These are phyloP conservation scores for Blastobotrys indianensis DNA, from an alignment of 1,139 yeast species.

Conservation along the genomic window DNA sequence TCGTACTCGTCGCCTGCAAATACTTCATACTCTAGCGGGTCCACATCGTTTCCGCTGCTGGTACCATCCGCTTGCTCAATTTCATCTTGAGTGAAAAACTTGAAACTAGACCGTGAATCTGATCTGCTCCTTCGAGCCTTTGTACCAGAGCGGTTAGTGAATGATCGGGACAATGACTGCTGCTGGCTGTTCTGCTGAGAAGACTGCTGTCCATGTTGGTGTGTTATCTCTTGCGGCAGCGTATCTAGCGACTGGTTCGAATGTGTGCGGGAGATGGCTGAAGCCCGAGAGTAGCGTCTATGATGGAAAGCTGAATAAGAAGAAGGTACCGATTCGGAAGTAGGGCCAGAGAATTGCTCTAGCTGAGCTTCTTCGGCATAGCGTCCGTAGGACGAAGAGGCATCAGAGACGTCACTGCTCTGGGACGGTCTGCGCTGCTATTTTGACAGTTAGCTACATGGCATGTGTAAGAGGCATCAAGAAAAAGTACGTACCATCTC, in stretches of 20 bases:
- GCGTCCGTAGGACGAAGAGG: constrained; percentile 11
- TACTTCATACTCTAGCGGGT: constrained; percentile 39
- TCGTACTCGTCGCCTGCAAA: constrained; percentile 26
- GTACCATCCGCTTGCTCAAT: constrained; percentile 80
- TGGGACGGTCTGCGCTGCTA: constrained; percentile 10
- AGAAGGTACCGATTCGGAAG: constrained; percentile 82
- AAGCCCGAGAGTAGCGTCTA: constrained; percentile 35
- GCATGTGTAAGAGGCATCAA: too few relatives aligned
- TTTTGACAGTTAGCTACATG: too few relatives aligned
- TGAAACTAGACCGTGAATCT: constrained; percentile 42
- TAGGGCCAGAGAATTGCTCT: constrained; percentile 88
- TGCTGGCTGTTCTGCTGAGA: constrained; percentile 2
- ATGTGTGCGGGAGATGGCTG: constrained; percentile 20
- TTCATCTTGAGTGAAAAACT: constrained; percentile 77
- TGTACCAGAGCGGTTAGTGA: constrained; percentile 1
- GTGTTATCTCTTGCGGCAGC: not conserved
- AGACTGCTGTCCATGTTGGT: constrained; percentile 5
- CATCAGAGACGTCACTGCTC: constrained; percentile 3
- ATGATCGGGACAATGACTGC: constrained; percentile 8
- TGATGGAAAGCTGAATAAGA: constrained; percentile 87
- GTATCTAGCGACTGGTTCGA: constrained; percentile 15
- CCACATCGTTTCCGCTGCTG: constrained; percentile 64
- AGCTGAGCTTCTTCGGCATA: constrained; percentile 36
- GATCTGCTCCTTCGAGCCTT: constrained; percentile 4
- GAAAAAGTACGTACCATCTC: too few relatives aligned